phyloP scores from a whole-genome alignment of 2,329 filamentous ascomycete species.

The Sporothrix protearum region DNA sequence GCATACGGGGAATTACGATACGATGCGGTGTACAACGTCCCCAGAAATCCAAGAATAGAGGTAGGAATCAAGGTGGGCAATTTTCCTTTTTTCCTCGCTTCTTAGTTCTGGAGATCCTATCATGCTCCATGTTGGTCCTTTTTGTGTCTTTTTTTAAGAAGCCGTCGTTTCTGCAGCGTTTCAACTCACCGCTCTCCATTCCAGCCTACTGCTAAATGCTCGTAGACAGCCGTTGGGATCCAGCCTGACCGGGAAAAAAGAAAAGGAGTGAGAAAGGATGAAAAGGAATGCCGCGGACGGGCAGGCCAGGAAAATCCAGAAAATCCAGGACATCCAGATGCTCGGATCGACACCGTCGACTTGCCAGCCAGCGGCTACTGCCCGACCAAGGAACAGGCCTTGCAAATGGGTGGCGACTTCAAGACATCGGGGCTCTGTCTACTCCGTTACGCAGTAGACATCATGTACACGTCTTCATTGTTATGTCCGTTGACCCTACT shows the following conservation, averaged over 20 bases:
- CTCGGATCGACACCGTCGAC: not conserved
- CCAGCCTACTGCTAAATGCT: not conserved
- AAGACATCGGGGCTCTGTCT: too few species aligned
- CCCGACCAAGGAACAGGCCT: conserved; percentile 6
- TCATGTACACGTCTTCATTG: too few species aligned
- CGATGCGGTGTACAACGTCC: conserved; percentile 3
- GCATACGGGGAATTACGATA: conserved; percentile 13
- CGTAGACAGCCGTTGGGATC: not conserved
- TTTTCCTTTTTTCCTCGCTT: not conserved
- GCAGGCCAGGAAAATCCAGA: not conserved
- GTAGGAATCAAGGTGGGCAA: not conserved
- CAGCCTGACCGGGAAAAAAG: not conserved
- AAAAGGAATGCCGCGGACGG: not conserved
- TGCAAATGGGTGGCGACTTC: not conserved
- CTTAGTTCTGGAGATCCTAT: not conserved
- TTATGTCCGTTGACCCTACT: not conserved
- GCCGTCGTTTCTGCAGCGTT: conserved; percentile 21
- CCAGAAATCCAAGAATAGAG: not conserved
- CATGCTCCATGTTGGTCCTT: not conserved
- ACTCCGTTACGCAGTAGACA: too few species aligned
- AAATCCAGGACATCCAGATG: not conserved
- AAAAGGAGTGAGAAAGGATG: not conserved
- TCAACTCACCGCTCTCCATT: conserved; percentile 18
- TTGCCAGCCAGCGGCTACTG: not conserved
- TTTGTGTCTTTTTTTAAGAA: not conserved